These are phyloP conservation scores for Ceratobasidium sp. DNA, from an alignment of 1,284 basidiomycete species.

Conservation along the genomic window DNA sequence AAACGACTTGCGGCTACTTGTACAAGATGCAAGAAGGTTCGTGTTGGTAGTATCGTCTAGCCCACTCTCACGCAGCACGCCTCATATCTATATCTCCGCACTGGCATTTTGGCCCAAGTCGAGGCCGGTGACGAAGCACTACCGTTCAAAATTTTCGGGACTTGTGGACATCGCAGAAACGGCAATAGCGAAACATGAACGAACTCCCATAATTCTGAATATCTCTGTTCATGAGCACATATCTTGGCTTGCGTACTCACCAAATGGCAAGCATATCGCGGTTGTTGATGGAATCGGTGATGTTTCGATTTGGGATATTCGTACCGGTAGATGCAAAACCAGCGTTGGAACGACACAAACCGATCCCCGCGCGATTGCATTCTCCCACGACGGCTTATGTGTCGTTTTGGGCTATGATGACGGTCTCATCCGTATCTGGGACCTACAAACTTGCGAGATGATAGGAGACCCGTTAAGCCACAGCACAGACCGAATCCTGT, in stretches of 20 bases:
- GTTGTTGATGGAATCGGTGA: too few relatives aligned
- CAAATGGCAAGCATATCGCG: too few relatives aligned
- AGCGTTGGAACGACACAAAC: neutral
- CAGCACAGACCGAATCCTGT: neutral
- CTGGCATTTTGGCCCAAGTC: constrained; percentile 45
- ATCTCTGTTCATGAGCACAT: too few relatives aligned
- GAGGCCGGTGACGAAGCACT: neutral
- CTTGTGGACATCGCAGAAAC: neutral
- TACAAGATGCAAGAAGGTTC: constrained; percentile 36
- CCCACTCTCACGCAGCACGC: constrained; percentile 30
- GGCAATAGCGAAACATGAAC: neutral
- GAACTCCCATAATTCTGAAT: too few relatives aligned
- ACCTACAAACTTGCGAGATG: too few relatives aligned
- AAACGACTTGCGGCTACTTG: neutral
- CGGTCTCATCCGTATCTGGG: too few relatives aligned
- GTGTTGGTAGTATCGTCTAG: constrained; percentile 27
- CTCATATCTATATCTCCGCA: constrained; percentile 49
- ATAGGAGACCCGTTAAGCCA: too few relatives aligned
- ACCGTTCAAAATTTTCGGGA: neutral
- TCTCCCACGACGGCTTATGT: too few relatives aligned
- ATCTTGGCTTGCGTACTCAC: too few relatives aligned
- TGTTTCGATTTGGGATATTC: too few relatives aligned
- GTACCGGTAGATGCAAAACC: too few relatives aligned
- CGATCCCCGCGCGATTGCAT: neutral
- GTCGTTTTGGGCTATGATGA: too few relatives aligned